Percentiles rank a stretch among this genome's conserved stretches.
Conservation (phyloP, 768 basidiomycete genomes). For the Lactarius evosmus region DNA sequence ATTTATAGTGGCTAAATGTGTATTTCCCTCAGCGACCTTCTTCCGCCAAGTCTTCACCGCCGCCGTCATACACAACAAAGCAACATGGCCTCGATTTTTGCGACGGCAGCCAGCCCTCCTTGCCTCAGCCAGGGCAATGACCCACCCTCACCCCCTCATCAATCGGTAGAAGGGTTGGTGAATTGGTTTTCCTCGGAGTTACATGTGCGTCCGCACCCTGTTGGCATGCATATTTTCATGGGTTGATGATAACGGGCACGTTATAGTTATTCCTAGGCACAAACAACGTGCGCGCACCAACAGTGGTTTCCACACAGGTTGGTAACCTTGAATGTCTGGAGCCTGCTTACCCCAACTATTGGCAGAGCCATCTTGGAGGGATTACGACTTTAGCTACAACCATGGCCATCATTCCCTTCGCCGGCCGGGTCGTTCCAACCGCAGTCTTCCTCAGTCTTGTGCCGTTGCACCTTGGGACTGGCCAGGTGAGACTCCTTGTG, state of each 20-base stretch:
- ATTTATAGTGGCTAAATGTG: background rate
- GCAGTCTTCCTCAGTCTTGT: background rate
- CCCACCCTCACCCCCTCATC: background rate
- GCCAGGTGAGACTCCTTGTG: background rate
- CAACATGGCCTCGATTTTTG: background rate
- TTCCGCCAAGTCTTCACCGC: background rate
- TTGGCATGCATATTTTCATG: background rate
- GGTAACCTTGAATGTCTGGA: background rate
- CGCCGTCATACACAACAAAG: background rate
- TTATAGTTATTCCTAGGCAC: background rate
- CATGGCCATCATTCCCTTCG: background rate
- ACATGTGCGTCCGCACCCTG: background rate
- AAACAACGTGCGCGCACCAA: background rate
- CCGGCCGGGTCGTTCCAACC: background rate
- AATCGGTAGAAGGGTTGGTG: background rate
- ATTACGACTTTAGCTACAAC: background rate
- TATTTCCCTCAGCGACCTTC: background rate
- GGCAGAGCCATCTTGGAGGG: background rate
- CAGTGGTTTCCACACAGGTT: background rate
- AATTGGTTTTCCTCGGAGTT: background rate
- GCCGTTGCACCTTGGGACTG: background rate
- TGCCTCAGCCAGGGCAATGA: background rate
- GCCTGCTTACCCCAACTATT: background rate
- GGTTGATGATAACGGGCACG: background rate
- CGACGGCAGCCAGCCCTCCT: background rate